Evolutionary conservation across 1,284 basidiomycete genomes (phyloP).

Genomic region (Thecaphora thlaspeos): DNA sequence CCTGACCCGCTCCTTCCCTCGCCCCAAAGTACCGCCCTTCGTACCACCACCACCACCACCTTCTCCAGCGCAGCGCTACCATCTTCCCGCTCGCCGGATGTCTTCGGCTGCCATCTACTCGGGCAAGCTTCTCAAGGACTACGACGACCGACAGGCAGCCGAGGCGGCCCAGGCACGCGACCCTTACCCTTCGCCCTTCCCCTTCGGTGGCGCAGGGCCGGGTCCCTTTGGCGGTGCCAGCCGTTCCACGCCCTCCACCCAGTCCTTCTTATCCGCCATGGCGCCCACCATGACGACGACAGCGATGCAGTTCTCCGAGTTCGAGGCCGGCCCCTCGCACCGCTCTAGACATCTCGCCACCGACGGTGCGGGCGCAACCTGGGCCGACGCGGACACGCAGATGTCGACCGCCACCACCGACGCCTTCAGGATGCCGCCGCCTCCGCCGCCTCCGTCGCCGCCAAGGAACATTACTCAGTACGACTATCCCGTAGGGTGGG

Average conservation of each 20-base stretch:
- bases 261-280: slow-evolving; percentile 3
- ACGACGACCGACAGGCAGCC: slow-evolving; percentile 17
- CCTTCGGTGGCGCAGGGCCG: slow-evolving; percentile 16
- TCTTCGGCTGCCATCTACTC: slow-evolving; percentile 27
- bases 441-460: not conserved
- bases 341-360: slow-evolving; percentile 1
- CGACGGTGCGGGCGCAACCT: not conserved
- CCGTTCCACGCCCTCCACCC: not conserved
- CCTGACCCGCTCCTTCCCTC: no score
- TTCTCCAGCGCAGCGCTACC: no score
- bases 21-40: no score
- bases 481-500: slow-evolving; percentile 39
- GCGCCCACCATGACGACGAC: no score
- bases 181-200: slow-evolving; percentile 21
- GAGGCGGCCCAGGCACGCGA: not conserved
- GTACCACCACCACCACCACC: no score
- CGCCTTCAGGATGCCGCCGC: slow-evolving; percentile 1
- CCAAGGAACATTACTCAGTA: slow-evolving; percentile 21
- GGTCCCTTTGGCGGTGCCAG: slow-evolving; percentile 30
- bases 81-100: no score
- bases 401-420: slow-evolving; percentile 2
- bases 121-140: slow-evolving; percentile 31
- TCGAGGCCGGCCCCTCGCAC: slow-evolving; percentile 10
- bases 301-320: slow-evolving; percentile 18
- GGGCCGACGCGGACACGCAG: not conserved